A percentile compares a stretch with the other conserved stretches of the same genome.
phyloP scores from a whole-genome alignment of 2,329 filamentous ascomycete genomes.

The Helicocarpus griseus region DNA sequence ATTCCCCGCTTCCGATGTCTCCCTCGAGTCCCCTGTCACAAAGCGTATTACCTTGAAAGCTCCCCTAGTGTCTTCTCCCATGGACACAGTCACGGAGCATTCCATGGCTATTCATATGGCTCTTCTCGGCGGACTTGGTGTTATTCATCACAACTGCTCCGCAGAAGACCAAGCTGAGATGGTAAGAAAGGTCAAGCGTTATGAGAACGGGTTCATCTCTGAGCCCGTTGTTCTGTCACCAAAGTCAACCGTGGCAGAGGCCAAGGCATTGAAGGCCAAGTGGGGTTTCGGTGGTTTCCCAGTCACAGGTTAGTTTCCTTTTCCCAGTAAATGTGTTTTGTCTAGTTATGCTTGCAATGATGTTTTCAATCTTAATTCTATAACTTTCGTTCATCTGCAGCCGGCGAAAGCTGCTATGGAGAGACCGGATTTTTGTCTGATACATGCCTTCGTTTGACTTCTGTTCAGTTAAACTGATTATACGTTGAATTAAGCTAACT shows the following conservation, averaged over 20 bases:
- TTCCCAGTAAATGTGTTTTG: constrained; percentile 13
- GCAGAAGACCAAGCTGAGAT: constrained; percentile 94
- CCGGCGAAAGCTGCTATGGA: constrained; percentile 77
- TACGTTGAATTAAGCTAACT: constrained; percentile 16
- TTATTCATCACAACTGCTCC: constrained; percentile 99
- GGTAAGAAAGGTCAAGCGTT: constrained; percentile 98
- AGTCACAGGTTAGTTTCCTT: constrained; percentile 73
- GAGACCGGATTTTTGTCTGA: constrained; percentile 53
- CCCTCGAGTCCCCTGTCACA: constrained; percentile 82
- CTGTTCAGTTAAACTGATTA: constrained; percentile 8
- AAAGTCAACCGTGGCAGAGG: constrained; percentile 80
- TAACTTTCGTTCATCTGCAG: constrained; percentile 99
- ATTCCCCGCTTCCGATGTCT: constrained; percentile 84
- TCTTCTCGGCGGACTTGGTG: constrained; percentile 51
- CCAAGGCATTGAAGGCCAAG: constrained; percentile 86
- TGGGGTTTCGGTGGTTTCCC: constrained; percentile 99
- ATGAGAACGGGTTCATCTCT: constrained; percentile 97
- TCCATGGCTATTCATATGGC: constrained; percentile 95
- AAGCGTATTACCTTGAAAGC: constrained; percentile 95
- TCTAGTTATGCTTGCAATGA: constrained; percentile 48
- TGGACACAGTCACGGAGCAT: constrained; percentile 99
- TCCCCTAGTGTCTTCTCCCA: constrained; percentile 92
- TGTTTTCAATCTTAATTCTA: constrained; percentile 54
- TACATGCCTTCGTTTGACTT: constrained; percentile 11
- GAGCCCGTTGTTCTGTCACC: constrained; percentile 89